Evolutionary conservation across 2,329 filamentous ascomycete species (phyloP).

Genomic region (Colletotrichum cuscutae): DNA sequence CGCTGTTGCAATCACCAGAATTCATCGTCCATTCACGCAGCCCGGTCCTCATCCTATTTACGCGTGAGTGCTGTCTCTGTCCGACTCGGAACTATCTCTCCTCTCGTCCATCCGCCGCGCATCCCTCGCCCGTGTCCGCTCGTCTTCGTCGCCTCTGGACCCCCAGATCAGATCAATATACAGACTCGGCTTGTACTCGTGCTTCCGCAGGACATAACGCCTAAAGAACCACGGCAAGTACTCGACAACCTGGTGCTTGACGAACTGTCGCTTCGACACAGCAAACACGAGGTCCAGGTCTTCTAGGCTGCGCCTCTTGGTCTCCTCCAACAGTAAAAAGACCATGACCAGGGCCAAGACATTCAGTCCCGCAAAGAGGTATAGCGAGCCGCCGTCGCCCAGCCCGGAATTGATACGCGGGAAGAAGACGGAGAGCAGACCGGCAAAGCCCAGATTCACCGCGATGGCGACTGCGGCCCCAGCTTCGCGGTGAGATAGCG

Average conservation of each 20-base stretch:
- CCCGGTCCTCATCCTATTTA: background rate
- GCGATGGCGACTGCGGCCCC: conserved; percentile 59
- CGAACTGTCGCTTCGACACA: conserved; percentile 50
- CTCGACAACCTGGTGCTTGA: conserved; percentile 45
- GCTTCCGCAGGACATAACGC: conserved; percentile 38
- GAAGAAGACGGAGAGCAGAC: conserved; percentile 55
- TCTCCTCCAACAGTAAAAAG: conserved; percentile 56
- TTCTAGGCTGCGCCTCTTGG: conserved; percentile 51
- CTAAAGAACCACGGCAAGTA: conserved; percentile 50
- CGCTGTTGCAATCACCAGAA: background rate
- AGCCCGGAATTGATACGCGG: conserved; percentile 43
- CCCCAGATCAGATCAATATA: conserved; percentile 48
- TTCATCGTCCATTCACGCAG: background rate
- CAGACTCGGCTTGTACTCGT: conserved; percentile 42
- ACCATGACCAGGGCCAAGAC: conserved; percentile 56
- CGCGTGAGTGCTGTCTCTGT: conserved; percentile 12
- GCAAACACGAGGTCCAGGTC: conserved; percentile 53
- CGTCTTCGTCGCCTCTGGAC: background rate
- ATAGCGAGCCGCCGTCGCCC: conserved; percentile 49
- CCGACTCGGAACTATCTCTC: conserved; percentile 12
- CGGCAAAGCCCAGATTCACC: conserved; percentile 59
- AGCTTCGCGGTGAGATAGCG: conserved; percentile 59
- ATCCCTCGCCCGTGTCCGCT: background rate
- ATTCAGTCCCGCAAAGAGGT: conserved; percentile 59
- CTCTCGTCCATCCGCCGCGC: background rate